Percentiles rank a stretch among this genome's conserved stretches.
phyloP scores from a whole-genome alignment of 2,329 filamentous ascomycete species.

The Verticillium isaacii region DNA sequence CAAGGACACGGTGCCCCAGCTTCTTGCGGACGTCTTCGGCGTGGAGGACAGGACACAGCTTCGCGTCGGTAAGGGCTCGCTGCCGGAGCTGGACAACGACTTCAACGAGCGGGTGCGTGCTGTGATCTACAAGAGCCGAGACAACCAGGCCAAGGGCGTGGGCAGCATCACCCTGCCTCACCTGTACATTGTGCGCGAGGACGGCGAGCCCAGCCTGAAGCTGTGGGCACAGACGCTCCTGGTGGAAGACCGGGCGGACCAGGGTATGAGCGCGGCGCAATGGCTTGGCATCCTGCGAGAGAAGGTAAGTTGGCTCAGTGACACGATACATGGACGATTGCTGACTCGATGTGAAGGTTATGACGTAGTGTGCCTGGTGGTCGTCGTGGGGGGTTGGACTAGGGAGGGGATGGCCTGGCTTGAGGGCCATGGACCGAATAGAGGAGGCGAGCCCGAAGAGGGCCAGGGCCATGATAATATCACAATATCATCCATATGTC shows the following conservation, averaged over 20 bases:
- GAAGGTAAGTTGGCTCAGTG: constrained; percentile 60
- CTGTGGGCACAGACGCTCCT: constrained; percentile 95
- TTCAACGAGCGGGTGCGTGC: constrained; percentile 93
- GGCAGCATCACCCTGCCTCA: constrained; percentile 92
- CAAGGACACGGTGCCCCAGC: constrained; percentile 83
- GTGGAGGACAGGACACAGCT: constrained; percentile 77
- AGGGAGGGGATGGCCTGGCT: background rate
- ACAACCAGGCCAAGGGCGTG: constrained; percentile 80
- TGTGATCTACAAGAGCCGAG: constrained; percentile 86
- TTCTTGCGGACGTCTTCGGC: constrained; percentile 87
- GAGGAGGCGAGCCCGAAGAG: background rate
- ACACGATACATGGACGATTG: background rate
- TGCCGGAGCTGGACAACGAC: constrained; percentile 89
- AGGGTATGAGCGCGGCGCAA: constrained; percentile 86
- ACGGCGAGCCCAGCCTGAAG: constrained; percentile 91
- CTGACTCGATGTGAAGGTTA: background rate
- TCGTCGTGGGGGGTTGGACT: background rate
- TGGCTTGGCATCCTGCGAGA: constrained; percentile 90
- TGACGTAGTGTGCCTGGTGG: background rate
- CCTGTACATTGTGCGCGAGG: constrained; percentile 88
- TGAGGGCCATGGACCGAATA: background rate
- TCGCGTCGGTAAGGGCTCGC: constrained; percentile 82
- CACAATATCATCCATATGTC: background rate
- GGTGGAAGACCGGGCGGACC: constrained; percentile 91
- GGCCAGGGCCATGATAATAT: background rate